A percentile compares a stretch with the other conserved stretches of the same genome.
These are phyloP conservation scores for Gastrodia elata DNA, from an alignment of 106 monocot species.

Conservation along the genomic window DNA sequence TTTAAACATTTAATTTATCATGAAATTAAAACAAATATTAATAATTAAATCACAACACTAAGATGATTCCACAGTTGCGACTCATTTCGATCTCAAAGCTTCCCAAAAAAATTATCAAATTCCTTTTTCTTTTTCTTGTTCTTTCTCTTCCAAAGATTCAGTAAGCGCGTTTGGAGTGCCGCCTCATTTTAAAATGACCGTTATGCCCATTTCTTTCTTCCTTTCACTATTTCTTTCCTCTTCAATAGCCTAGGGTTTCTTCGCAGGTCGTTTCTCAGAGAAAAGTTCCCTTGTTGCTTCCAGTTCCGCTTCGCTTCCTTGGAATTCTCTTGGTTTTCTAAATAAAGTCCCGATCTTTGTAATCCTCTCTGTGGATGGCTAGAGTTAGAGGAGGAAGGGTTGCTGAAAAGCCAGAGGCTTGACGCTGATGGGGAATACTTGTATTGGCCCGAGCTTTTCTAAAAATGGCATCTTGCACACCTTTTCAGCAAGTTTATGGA, in stretches of 20 bases:
- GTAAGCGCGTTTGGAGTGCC: constrained; percentile 1
- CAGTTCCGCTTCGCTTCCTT: background rate
- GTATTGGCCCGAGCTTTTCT: constrained; percentile 4
- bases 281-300: background rate
- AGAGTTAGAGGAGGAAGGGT: background rate
- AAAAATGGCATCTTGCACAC: constrained; percentile 9
- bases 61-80: no score
- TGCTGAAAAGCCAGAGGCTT: background rate
- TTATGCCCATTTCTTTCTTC: background rate
- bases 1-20: no score
- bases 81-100: background rate
- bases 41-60: no score
- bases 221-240: background rate
- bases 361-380: background rate
- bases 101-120: background rate
- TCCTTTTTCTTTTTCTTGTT: background rate
- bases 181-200: constrained; percentile 5
- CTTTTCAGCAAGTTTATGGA: constrained; percentile 9
- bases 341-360: background rate
- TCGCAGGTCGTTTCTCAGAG: background rate
- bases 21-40: no score
- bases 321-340: background rate
- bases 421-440: constrained; percentile 12
- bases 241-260: background rate
- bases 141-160: no score